Evolutionary conservation across 2,329 filamentous ascomycete genomes (phyloP).

Genomic region (Epichloe elymi): DNA sequence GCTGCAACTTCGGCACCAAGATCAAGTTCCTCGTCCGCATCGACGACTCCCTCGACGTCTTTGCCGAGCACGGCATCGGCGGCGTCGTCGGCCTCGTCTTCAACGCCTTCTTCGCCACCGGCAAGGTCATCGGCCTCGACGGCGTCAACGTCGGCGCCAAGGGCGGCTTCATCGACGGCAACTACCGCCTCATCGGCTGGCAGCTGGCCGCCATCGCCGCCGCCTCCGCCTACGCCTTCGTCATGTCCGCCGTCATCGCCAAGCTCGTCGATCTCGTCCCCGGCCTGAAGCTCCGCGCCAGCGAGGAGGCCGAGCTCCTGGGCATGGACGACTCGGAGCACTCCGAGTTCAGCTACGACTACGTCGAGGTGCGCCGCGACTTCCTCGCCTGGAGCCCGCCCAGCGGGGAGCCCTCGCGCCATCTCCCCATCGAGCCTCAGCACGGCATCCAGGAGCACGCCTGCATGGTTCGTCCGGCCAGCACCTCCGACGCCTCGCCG

Average conservation of each 20-base stretch:
- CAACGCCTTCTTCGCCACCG: slow-evolving; percentile 59
- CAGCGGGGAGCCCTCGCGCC: slow-evolving; percentile 44
- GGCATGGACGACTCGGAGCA: slow-evolving; percentile 87
- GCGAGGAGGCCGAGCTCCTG: slow-evolving; percentile 69
- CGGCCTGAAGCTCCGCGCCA: slow-evolving; percentile 66
- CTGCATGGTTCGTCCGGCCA: slow-evolving; percentile 21
- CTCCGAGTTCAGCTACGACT: slow-evolving; percentile 82
- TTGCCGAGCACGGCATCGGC: slow-evolving; percentile 58
- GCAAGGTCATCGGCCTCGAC: slow-evolving; percentile 61
- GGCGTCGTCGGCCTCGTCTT: slow-evolving; percentile 58
- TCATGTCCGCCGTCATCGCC: slow-evolving; percentile 60
- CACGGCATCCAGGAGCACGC: slow-evolving; percentile 60
- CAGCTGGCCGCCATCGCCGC: slow-evolving; percentile 67
- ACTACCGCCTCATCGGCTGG: slow-evolving; percentile 63
- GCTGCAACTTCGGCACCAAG: slow-evolving; percentile 58
- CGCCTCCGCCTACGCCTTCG: slow-evolving; percentile 53
- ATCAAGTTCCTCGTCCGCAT: slow-evolving; percentile 50
- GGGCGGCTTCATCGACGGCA: slow-evolving; percentile 64
- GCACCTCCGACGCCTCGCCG: slow-evolving; percentile 8
- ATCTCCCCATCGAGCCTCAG: slow-evolving; percentile 47
- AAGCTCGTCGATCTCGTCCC: slow-evolving; percentile 64
- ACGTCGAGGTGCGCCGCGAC: slow-evolving; percentile 77
- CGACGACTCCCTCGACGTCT: slow-evolving; percentile 59
- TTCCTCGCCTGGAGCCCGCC: slow-evolving; percentile 80
- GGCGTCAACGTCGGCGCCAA: slow-evolving; percentile 56